Percentiles rank a stretch among this genome's conserved stretches.
phyloP scores from a whole-genome alignment of 768 basidiomycete species.

The Strobilomyces echinocephalus region DNA sequence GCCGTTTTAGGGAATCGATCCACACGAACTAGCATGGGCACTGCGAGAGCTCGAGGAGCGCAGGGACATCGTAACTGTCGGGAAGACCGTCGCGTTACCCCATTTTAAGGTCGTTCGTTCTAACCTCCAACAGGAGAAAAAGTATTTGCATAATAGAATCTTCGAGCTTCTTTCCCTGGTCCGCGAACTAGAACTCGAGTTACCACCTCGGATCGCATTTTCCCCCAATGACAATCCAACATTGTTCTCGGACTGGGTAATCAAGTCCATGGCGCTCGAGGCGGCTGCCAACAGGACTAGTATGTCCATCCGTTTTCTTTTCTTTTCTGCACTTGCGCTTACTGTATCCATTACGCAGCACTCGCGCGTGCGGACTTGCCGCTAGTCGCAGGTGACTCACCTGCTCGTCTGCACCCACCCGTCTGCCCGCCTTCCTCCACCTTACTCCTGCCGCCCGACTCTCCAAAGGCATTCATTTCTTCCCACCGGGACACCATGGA shows the following conservation, averaged over 20 bases:
- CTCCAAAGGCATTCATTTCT: slow-evolving; percentile 32
- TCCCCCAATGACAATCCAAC: slow-evolving; percentile 29
- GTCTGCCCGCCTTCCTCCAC: slow-evolving; percentile 18
- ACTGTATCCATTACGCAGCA: slow-evolving; percentile 13
- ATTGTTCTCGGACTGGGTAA: slow-evolving; percentile 25
- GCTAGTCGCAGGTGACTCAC: slow-evolving; percentile 22
- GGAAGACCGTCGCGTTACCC: no score
- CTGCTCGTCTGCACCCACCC: slow-evolving; percentile 27
- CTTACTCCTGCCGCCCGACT: neutral
- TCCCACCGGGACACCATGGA: slow-evolving; percentile 36
- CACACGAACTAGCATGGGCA: no score
- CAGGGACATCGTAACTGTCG: no score
- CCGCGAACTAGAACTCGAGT: slow-evolving; percentile 21
- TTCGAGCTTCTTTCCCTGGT: slow-evolving; percentile 23
- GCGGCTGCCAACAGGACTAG: slow-evolving; percentile 29
- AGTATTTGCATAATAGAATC: neutral
- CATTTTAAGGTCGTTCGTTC: slow-evolving; percentile 15
- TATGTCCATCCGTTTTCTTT: slow-evolving; percentile 10
- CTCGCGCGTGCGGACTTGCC: slow-evolving; percentile 33
- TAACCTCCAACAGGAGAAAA: slow-evolving; percentile 6
- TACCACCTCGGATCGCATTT: slow-evolving; percentile 31
- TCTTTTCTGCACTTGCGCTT: neutral
- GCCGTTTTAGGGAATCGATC: no score
- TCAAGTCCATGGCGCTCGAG: slow-evolving; percentile 19
- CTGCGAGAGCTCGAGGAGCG: no score